Conservation (phyloP, 768 basidiomycete genomes). For the Hemileccinum impolitum region DNA sequence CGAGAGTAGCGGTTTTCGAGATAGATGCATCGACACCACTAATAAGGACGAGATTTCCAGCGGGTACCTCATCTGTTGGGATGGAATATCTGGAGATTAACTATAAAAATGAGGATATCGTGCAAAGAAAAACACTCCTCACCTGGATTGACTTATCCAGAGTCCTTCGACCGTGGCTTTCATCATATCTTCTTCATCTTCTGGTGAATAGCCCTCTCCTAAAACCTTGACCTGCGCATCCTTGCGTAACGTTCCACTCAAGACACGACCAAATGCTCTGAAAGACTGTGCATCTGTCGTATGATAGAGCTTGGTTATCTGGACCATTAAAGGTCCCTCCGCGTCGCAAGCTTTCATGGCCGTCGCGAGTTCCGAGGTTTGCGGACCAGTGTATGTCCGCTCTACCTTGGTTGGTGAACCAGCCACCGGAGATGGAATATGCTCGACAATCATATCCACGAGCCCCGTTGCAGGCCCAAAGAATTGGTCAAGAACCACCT, state of each 20-base stretch:
- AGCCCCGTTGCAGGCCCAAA: conserved; percentile 89
- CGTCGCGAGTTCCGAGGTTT: conserved; percentile 71
- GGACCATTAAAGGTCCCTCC: conserved; percentile 87
- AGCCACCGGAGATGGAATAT: conserved; percentile 79
- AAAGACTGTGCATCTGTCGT: conserved; percentile 96
- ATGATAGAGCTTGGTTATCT: conserved; percentile 92
- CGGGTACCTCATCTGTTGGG: conserved; percentile 81
- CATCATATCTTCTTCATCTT: conserved; percentile 99
- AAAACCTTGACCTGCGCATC: conserved; percentile 91
- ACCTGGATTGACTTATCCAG: conserved; percentile 92
- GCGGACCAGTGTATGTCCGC: conserved; percentile 84
- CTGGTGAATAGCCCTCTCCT: conserved; percentile 97
- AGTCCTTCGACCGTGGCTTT: conserved; percentile 79
- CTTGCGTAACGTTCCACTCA: conserved; percentile 85
- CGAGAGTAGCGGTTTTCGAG: conserved; percentile 90
- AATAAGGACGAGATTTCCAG: conserved; percentile 91
- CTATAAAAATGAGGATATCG: neutral
- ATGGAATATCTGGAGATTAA: conserved; percentile 70
- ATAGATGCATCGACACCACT: conserved; percentile 94
- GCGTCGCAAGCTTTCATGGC: conserved; percentile 83
- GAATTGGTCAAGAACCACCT: conserved; percentile 93
- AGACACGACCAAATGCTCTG: conserved; percentile 90
- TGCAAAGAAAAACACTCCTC: conserved; percentile 14
- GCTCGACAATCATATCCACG: conserved; percentile 87
- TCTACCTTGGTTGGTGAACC: conserved; percentile 67